A percentile compares a stretch with the other conserved stretches of the same genome.
Conservation (phyloP, 2,329 filamentous ascomycete genomes). For the Pseudocercospora eumusae region DNA sequence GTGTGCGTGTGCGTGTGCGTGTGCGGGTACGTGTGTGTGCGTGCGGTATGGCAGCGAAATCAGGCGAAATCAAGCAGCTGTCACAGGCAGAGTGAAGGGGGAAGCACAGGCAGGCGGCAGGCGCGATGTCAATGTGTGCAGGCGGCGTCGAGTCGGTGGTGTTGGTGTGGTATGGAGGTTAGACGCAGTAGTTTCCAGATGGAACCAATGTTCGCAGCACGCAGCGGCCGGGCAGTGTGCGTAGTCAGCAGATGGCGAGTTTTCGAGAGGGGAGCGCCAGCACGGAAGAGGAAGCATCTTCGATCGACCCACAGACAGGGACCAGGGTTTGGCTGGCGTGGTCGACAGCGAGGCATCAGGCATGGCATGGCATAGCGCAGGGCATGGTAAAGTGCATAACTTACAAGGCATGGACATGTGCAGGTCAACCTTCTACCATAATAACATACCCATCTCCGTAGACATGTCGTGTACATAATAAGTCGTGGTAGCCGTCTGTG, state of each 20-base stretch:
- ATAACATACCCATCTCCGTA: no score
- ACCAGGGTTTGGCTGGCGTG: conserved; percentile 1
- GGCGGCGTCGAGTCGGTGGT: not conserved
- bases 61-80: not conserved
- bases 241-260: conserved; percentile 6
- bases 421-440: not conserved
- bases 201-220: conserved; percentile 6
- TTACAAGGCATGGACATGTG: not conserved
- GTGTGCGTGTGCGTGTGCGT: not conserved
- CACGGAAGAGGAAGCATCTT: conserved; percentile 10
- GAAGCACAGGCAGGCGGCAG: not conserved
- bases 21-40: no score
- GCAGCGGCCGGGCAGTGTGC: not conserved
- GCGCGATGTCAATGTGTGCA: not conserved
- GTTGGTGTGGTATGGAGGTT: not conserved
- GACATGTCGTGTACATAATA: no score
- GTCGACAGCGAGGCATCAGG: not conserved
- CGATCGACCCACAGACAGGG: conserved; percentile 9
- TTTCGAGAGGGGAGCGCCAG: conserved; percentile 1
- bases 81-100: not conserved
- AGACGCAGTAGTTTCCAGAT: conserved; percentile 3
- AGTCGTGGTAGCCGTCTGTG: not conserved
- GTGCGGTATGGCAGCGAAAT: no score
- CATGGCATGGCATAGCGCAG: not conserved
- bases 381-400: conserved; percentile 1